phyloP scores from a whole-genome alignment of 2,329 filamentous ascomycete species.

The Blastomyces percursus region DNA sequence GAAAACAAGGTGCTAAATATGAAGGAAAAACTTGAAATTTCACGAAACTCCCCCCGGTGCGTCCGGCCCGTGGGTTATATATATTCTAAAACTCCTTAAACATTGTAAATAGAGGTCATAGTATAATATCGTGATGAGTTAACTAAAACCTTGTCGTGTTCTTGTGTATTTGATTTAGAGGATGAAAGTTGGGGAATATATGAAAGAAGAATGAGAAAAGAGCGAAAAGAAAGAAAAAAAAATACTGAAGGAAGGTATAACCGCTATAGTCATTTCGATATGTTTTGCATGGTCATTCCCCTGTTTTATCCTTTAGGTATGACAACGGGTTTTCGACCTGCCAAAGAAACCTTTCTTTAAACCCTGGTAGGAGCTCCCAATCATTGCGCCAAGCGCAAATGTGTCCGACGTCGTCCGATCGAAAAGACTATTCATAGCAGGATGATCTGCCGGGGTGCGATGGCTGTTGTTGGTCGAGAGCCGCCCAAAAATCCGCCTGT shows the following conservation, averaged over 20 bases:
- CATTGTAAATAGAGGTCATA: not conserved
- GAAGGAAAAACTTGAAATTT: not conserved
- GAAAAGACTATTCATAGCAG: not conserved
- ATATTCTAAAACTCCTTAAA: not conserved
- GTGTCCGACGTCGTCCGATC: not conserved
- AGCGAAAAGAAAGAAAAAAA: not conserved
- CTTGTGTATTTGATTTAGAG: not conserved
- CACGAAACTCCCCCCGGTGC: not conserved
- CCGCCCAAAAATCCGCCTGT: not conserved
- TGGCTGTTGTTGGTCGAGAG: not conserved
- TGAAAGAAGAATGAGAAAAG: too few relatives aligned
- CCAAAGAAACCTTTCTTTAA: conserved; percentile 1
- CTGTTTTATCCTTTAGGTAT: not conserved
- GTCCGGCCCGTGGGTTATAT: not conserved
- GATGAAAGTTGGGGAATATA: not conserved
- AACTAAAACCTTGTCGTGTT: not conserved
- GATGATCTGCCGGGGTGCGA: not conserved
- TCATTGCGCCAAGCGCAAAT: not conserved
- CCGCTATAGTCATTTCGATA: not conserved
- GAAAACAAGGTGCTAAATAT: not conserved
- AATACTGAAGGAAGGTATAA: not conserved
- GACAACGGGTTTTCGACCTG: not conserved
- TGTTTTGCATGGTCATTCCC: not conserved
- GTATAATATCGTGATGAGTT: not conserved
- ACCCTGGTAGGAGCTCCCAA: not conserved